phyloP scores from a whole-genome alignment of 345 rosid species.

The Eucalyptus pauciflora region DNA sequence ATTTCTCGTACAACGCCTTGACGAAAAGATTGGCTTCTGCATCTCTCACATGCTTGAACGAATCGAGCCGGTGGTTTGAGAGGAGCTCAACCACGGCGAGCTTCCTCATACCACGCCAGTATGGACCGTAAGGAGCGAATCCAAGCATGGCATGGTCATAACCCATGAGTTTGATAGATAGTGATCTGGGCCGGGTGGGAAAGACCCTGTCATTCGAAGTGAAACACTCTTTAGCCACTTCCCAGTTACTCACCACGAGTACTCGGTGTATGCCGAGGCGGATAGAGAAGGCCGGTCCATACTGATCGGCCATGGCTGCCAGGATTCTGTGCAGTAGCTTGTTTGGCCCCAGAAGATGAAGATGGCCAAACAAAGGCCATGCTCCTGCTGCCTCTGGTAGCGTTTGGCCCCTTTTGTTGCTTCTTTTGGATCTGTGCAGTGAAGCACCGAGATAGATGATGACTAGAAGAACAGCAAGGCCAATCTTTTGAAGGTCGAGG shows the following conservation, averaged over 20 bases:
- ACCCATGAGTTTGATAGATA: constrained; percentile 9
- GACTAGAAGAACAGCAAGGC: neutral
- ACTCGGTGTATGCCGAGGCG: constrained; percentile 7
- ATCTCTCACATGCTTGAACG: constrained; percentile 15
- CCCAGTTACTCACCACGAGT: constrained; percentile 9
- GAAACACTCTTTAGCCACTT: constrained; percentile 19
- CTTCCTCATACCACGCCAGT: constrained; percentile 24
- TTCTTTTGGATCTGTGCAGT: neutral
- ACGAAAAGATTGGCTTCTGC: neutral
- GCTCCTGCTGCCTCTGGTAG: constrained; percentile 16
- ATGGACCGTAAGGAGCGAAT: constrained; percentile 15
- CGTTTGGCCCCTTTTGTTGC: neutral
- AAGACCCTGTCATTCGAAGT: constrained; percentile 11
- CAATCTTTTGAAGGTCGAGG: neutral
- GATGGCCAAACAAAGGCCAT: constrained; percentile 23
- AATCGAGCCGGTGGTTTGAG: constrained; percentile 11
- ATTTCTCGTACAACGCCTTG: neutral
- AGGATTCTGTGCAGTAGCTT: constrained; percentile 5
- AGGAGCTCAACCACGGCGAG: constrained; percentile 12
- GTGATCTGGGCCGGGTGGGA: neutral
- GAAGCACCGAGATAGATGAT: neutral
- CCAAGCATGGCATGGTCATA: constrained; percentile 11
- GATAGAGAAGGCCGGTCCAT: constrained; percentile 9
- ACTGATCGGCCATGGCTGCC: constrained; percentile 4
- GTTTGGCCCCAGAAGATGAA: constrained; percentile 1